Percentiles rank a stretch among this genome's conserved stretches.
These are phyloP conservation scores for Aulographum hederae DNA, from an alignment of 2,329 filamentous ascomycete genomes.

Conservation along the genomic window DNA sequence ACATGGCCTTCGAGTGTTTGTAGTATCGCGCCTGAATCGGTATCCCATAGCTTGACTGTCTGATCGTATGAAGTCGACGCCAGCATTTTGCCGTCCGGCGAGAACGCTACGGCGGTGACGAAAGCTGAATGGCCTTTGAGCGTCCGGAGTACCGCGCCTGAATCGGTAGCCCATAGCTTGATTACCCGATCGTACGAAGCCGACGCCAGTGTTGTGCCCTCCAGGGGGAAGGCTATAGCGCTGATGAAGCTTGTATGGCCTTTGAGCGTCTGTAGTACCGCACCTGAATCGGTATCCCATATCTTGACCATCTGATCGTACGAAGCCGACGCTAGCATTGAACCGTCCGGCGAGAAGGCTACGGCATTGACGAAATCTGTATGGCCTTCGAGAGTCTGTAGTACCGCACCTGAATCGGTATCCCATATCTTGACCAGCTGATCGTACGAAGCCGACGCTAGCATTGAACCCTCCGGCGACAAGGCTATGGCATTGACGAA, in stretches of 20 bases:
- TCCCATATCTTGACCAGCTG: background rate
- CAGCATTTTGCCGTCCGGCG: slow-evolving; percentile 3
- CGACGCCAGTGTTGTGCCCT: background rate
- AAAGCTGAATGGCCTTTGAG: slow-evolving; percentile 6
- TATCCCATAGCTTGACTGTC: background rate
- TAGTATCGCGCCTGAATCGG: background rate
- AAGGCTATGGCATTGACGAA: slow-evolving; percentile 4
- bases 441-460: background rate
- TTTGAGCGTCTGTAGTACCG: background rate
- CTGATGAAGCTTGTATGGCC: background rate
- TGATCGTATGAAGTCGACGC: background rate
- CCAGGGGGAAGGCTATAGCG: background rate
- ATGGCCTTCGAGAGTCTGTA: background rate
- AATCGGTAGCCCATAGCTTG: background rate
- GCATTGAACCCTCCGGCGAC: slow-evolving; percentile 3
- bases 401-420: background rate
- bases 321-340: background rate
- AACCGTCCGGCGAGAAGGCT: background rate
- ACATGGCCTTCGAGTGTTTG: slow-evolving; percentile 1
- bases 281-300: background rate
- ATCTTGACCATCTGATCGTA: background rate
- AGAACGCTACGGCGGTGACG: slow-evolving; percentile 5
- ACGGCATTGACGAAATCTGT: background rate
- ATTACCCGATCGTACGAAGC: background rate
- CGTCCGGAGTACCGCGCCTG: slow-evolving; percentile 6